Base-by-base conservation (phyloP, 2,329 filamentous ascomycete species). In the Trichophyton benhamiae region DNA sequence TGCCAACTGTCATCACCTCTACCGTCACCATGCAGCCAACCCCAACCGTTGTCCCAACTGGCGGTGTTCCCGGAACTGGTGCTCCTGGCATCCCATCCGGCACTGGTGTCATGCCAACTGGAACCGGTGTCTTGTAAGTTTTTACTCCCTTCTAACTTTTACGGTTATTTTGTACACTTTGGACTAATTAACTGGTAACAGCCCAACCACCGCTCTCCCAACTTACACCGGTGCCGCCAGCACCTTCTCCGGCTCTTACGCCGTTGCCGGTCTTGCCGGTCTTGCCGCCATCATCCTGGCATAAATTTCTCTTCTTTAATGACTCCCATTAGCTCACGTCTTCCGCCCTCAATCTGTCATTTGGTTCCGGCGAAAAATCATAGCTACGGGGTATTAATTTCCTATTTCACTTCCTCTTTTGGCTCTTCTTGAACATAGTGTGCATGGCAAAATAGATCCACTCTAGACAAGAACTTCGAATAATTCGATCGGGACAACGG, bases 161-260 rank as follows among this genome's bases (percentile, higher is more conserved):
- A 2, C 25, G 8, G n/a, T 44, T n/a, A 20, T 17, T 44, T 22
- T 20, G 8, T 44, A 7, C n/a, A 6, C 1, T 44, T 44, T 41
- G 17, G 17, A 46, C 33, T 27, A 33, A 33, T 9, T 22, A 38
- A 33, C 38, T 9, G 13, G 48, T 11, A 22, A 20, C 25, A 59
- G 57, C 42, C 57, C 63, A 58, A 44, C 38, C 57, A 63, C 59
- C 59, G 60, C 63, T 36, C 65, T 66, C 44, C 63, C 67, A 61
- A 63, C 63, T 57, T 71, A 61, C 66, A 69, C 68, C 61, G 69
- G 69, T 68, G 70, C 69, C 58, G 70, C 69, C 62, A 68, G 63
- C 64, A 65, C 64, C 62, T 63, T 71, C 60, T 64, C 66, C 59
- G 67, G 66, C 64, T 69, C 67, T 62, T 65, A 69, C 65, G 68